Conservation (phyloP, 345 rosid genomes). For the Euclidium syriacum region DNA sequence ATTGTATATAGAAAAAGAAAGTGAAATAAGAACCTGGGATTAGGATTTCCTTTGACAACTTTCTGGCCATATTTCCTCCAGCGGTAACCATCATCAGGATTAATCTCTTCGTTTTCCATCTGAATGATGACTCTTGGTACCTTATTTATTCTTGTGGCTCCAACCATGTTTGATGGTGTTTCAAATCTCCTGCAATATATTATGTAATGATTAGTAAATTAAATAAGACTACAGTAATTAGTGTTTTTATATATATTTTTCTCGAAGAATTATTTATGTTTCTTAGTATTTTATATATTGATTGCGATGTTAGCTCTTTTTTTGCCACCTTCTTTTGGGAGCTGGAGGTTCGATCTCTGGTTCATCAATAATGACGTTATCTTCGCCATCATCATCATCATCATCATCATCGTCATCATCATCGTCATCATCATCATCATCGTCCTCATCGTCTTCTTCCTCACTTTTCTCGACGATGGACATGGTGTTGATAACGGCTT, state of each 20-base stretch:
- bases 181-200: not conserved
- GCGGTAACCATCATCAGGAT: conserved; percentile 18
- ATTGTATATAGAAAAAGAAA: not conserved
- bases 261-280: too few relatives aligned
- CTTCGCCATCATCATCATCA: not conserved
- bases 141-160: conserved; percentile 6
- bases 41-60: conserved; percentile 23
- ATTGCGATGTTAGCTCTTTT: not conserved
- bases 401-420: not conserved
- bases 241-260: too few relatives aligned
- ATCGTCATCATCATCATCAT: too few relatives aligned
- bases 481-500: not conserved
- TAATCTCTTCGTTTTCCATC: conserved; percentile 11
- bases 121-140: conserved; percentile 5
- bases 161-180: conserved; percentile 6
- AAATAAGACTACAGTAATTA: not conserved
- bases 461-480: not conserved
- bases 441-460: too few relatives aligned
- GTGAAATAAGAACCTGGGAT: conserved; percentile 23
- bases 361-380: not conserved
- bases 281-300: not conserved
- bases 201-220: not conserved
- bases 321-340: conserved; percentile 16
- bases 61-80: conserved; percentile 33
- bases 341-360: not conserved